These are phyloP conservation scores for Mariannaea sp. DNA, from an alignment of 2,329 filamentous ascomycete species.

Conservation along the genomic window DNA sequence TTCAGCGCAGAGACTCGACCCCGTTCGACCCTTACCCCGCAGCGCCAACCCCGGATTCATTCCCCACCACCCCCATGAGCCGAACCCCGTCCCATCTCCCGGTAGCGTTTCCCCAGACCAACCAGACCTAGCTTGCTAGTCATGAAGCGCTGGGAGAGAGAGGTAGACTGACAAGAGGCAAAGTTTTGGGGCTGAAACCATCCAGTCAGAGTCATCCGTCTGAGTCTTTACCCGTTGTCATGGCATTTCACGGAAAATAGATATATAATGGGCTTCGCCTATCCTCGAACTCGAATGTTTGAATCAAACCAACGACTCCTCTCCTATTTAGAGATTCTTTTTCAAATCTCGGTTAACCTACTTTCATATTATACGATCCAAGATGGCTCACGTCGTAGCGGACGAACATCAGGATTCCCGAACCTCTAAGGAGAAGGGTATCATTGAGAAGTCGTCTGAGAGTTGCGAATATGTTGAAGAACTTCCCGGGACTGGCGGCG, in stretches of 20 bases:
- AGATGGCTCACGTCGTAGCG: constrained; percentile 10
- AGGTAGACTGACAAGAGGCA: background rate
- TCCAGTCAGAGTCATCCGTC: too few relatives aligned
- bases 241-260: constrained; percentile 16
- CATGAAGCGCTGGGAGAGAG: constrained; percentile 2
- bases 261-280: constrained; percentile 12
- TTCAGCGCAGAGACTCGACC: constrained; percentile 14
- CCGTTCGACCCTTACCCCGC: constrained; percentile 19
- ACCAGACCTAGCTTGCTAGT: constrained; percentile 7
- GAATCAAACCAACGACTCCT: background rate
- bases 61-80: constrained; percentile 24
- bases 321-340: background rate
- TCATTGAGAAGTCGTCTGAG: constrained; percentile 8
- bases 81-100: too few relatives aligned
- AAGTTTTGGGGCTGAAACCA: constrained; percentile 1
- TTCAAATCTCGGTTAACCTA: background rate
- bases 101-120: constrained; percentile 16
- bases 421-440: constrained; percentile 12
- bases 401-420: constrained; percentile 15
- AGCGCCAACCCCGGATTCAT: constrained; percentile 23
- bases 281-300: background rate
- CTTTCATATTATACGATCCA: background rate
- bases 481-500: background rate
- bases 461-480: constrained; percentile 19
- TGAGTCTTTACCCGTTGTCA: background rate